phyloP scores from a whole-genome alignment of 208 protist species.

The Trypanosoma platydactyli region DNA sequence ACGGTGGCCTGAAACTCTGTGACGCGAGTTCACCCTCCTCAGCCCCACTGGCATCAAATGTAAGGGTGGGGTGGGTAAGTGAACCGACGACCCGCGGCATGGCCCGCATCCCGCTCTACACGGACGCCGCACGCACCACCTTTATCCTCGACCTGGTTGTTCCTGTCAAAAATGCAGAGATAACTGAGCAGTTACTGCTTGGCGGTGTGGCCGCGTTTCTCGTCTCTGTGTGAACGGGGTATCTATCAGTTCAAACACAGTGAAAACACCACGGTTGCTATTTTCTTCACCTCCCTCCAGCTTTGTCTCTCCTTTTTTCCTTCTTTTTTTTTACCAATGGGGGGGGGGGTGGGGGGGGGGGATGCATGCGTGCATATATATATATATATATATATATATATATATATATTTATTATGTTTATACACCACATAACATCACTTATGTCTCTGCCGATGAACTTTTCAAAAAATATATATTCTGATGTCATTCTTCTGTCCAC shows the following conservation, averaged over 20 bases:
- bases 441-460: too few species aligned
- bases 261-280: background rate
- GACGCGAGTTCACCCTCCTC: constrained; percentile 70
- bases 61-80: constrained; percentile 64
- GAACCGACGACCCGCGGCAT: constrained; percentile 22
- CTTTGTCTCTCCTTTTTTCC: constrained; percentile 8
- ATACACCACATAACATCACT: too few species aligned
- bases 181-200: constrained; percentile 36
- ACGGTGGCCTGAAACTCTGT: constrained; percentile 39
- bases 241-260: background rate
- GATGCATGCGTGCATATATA: too few species aligned
- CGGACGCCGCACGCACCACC: constrained; percentile 49
- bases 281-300: too few species aligned
- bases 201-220: constrained; percentile 77
- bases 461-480: too few species aligned
- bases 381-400: too few species aligned
- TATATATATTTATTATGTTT: too few species aligned
- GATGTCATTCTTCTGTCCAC: too few species aligned
- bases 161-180: constrained; percentile 36
- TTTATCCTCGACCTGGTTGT: constrained; percentile 54
- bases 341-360: too few species aligned
- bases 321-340: constrained; percentile 27
- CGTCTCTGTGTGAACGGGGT: constrained; percentile 11
- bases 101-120: constrained; percentile 73
- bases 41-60: constrained; percentile 41